Base-by-base conservation (phyloP, 1,139 yeast species). In the Yamadazyma atlantica region DNA sequence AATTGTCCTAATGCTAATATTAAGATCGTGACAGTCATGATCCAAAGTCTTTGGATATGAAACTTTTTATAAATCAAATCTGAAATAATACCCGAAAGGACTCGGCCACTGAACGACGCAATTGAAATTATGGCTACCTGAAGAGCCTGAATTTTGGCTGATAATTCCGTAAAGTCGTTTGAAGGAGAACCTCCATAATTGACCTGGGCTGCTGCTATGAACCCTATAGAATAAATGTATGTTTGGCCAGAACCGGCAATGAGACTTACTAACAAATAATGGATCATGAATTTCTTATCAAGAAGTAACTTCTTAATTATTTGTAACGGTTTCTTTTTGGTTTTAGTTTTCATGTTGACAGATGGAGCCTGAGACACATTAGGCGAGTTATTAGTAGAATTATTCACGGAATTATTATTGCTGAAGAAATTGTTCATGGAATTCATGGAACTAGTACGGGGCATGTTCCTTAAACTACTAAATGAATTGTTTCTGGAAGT, bases 141-240 rank as follows among this genome's bases (percentile, higher is more conserved):
- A 10, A 69, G 38, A 5, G 76, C 75, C 45, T 71, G 77, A n/a
- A 66, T 47, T 5, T 64, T 51, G 2, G 67, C 69, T 15, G 44
- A 29, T 4, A 38, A 22, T 5, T n/a, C 8, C 11, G 41, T 23
- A 8, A 41, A 41, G 10, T 36, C 40, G 7, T 21, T 31, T 8
- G 30, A 38, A 9, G 33, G 32, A 14, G 38, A 25, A 12, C 47
- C 35, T 10, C 46, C 52, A 43, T 58, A 59, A 33, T 60, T 54
- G 35, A 56, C 58, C 41, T 70, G 75, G 4, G 76, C 75, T 2
- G 62, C 58, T 4, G 66, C 73, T 18, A 71, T 58, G 42, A 69
- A 71, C 1, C 77, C 77, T 7, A 71, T 67, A 1, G 70, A 59
- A 44, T 60, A 71, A 32, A 71, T 70, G 42, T 71, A 71, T 58